Evolutionary conservation across 495 filamentous ascomycete genomes (phyloP).

Genomic region (Halenospora varia): DNA sequence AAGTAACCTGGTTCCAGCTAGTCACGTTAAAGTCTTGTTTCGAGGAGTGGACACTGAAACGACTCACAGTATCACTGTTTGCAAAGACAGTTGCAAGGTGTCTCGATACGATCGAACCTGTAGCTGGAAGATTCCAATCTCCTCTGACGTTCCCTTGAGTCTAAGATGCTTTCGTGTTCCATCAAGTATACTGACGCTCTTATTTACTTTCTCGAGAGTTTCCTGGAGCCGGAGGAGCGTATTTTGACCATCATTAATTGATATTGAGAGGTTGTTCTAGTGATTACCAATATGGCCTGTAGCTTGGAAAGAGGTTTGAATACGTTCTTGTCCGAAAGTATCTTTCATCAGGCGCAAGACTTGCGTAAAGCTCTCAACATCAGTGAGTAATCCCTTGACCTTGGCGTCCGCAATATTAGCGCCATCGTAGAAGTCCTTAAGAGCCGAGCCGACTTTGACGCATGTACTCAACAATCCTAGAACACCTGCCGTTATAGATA

Average conservation of each 20-base stretch:
- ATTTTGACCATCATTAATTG: constrained; percentile 13
- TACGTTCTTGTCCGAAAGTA: constrained; percentile 13
- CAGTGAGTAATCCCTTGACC: constrained; percentile 8
- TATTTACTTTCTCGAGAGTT: constrained; percentile 12
- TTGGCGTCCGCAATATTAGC: constrained; percentile 8
- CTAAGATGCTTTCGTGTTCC: constrained; percentile 9
- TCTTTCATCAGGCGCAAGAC: constrained; percentile 14
- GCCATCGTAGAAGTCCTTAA: constrained; percentile 13
- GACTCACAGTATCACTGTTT: constrained; percentile 12
- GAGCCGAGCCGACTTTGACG: background rate
- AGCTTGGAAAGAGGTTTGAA: background rate
- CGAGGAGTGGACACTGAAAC: too few relatives aligned
- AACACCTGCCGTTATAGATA: constrained; percentile 13
- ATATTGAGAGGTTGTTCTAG: constrained; percentile 11
- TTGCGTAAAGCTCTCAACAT: constrained; percentile 16
- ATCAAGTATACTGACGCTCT: constrained; percentile 11
- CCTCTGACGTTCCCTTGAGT: constrained; percentile 4
- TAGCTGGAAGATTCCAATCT: constrained; percentile 9
- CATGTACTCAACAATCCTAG: constrained; percentile 7
- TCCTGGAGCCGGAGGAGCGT: constrained; percentile 4
- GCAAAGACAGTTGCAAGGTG: constrained; percentile 12
- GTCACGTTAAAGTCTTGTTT: background rate
- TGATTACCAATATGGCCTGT: constrained; percentile 18
- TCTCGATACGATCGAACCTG: constrained; percentile 13
- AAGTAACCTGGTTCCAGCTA: constrained; percentile 18